These are phyloP conservation scores for Sarocladium strictum DNA, from an alignment of 2,329 filamentous ascomycete species.

Conservation along the genomic window DNA sequence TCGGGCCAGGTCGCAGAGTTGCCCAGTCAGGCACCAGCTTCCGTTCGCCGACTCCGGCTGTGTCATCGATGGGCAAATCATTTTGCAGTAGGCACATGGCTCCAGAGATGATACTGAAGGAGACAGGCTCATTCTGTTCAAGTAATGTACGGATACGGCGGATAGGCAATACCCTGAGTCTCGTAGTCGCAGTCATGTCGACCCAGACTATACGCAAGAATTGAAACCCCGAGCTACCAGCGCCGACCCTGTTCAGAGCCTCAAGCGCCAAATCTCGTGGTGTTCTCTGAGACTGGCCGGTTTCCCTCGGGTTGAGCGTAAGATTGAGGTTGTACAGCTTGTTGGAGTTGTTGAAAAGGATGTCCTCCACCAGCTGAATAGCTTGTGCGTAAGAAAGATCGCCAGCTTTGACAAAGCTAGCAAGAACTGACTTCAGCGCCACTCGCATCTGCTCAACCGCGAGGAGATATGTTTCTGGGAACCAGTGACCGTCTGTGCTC, in stretches of 20 bases:
- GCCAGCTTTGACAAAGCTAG: constrained; percentile 58
- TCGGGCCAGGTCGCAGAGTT: constrained; percentile 54
- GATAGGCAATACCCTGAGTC: constrained; percentile 63
- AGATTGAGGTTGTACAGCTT: constrained; percentile 61
- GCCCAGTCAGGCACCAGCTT: constrained; percentile 41
- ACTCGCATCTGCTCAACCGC: constrained; percentile 68
- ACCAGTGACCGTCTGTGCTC: constrained; percentile 75
- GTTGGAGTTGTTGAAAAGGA: constrained; percentile 75
- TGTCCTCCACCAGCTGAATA: constrained; percentile 55
- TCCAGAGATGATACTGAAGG: constrained; percentile 58
- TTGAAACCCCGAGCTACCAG: constrained; percentile 33
- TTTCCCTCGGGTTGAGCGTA: background rate
- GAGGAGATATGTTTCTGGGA: constrained; percentile 71
- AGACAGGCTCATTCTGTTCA: constrained; percentile 33
- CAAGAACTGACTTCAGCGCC: constrained; percentile 61
- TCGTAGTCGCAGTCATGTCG: constrained; percentile 67
- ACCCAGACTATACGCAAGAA: constrained; percentile 73
- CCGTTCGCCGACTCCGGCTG: background rate
- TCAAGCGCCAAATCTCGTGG: background rate
- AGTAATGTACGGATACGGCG: constrained; percentile 45
- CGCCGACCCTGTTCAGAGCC: background rate
- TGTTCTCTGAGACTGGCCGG: background rate
- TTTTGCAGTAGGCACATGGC: constrained; percentile 59
- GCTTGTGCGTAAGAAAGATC: constrained; percentile 59
- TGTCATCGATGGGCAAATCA: background rate